These are phyloP conservation scores for Lachancea lanzarotensis DNA, from an alignment of 805 yeast genomes.

Conservation along the genomic window DNA sequence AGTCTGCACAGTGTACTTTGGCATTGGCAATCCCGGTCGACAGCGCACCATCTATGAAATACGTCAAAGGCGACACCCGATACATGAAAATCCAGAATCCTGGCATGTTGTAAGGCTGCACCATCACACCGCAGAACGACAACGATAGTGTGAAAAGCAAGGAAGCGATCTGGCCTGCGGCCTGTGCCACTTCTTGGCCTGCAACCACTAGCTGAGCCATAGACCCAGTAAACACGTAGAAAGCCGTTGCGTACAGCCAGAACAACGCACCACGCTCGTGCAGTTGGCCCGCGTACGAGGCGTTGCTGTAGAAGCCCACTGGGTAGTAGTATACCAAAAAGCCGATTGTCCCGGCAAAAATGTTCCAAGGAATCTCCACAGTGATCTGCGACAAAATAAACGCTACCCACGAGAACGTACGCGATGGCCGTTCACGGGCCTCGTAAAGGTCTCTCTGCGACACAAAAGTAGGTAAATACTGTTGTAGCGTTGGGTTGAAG, in stretches of 20 bases:
- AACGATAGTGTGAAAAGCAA: constrained; percentile 55
- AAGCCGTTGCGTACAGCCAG: constrained; percentile 41
- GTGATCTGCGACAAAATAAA: constrained; percentile 56
- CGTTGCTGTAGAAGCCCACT: constrained; percentile 57
- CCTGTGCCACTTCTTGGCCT: constrained; percentile 50
- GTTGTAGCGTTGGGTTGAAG: constrained; percentile 52
- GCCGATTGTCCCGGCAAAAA: constrained; percentile 54
- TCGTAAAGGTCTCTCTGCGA: constrained; percentile 61
- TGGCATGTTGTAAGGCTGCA: constrained; percentile 48
- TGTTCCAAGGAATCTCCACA: constrained; percentile 62
- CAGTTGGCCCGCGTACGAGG: constrained; percentile 42
- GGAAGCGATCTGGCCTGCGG: constrained; percentile 56
- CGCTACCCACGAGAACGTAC: constrained; percentile 60
- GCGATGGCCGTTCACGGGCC: constrained; percentile 67
- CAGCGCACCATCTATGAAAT: constrained; percentile 50
- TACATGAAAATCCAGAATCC: constrained; percentile 82
- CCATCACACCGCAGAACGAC: constrained; percentile 75
- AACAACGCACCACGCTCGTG: constrained; percentile 52
- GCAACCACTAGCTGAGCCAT: constrained; percentile 55
- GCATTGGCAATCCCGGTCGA: constrained; percentile 50
- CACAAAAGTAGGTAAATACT: constrained; percentile 56
- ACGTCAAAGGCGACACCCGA: constrained; percentile 64
- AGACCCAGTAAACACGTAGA: constrained; percentile 49
- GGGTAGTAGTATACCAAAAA: constrained; percentile 69
- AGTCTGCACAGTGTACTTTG: constrained; percentile 40